Base-by-base conservation (phyloP, 2,329 filamentous ascomycete genomes). In the Mycosphaerelloides madeirae region DNA sequence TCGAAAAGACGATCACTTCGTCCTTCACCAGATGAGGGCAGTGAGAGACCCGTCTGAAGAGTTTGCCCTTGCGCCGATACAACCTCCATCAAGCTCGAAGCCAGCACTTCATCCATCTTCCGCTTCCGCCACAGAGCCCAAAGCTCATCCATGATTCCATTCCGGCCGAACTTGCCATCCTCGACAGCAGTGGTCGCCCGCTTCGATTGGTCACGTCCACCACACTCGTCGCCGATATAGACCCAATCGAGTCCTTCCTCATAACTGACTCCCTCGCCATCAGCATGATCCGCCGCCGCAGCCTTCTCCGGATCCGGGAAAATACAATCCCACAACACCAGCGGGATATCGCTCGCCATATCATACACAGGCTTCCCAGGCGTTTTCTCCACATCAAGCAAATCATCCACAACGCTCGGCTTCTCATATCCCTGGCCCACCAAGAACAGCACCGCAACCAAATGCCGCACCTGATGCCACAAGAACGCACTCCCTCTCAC, bases 391-490 rank as follows among this genome's bases (percentile, higher is more conserved):
- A 86, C 72, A 62, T 97, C 85, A 19, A 98, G 76, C 32, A 98
- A 73, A 18, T 83, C 75, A 40, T 80, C 75, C 33, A 97, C 74
- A 12, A 97, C 69, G 0, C 77, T 77, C 0, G 90, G 85, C 20
- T 74, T 64, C 65, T 98, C 93, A 13, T 95, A 78, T 0, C 88
- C 82, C 68, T 98, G 93, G 20, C 87, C 93, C 7, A 97, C 82
- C 9, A 93, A 74, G 71, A 98, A 97, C n/a, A 98, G 73, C 6
- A 97, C 74, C 13, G 84, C 80, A n/a, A 94, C 83, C 80, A 98
- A 90, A 70, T 91, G 87, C 18, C 93, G 83, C 55, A 98, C 94
- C 70, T 98, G 93, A 69, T 98, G 93, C 93, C 93, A 98, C 36
- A 98, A 71, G 67, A 98, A 98, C 1, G 90, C 93, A 6, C 85